phyloP scores from a whole-genome alignment of 441 rosid species.

The Euphorbia neoarborescens region DNA sequence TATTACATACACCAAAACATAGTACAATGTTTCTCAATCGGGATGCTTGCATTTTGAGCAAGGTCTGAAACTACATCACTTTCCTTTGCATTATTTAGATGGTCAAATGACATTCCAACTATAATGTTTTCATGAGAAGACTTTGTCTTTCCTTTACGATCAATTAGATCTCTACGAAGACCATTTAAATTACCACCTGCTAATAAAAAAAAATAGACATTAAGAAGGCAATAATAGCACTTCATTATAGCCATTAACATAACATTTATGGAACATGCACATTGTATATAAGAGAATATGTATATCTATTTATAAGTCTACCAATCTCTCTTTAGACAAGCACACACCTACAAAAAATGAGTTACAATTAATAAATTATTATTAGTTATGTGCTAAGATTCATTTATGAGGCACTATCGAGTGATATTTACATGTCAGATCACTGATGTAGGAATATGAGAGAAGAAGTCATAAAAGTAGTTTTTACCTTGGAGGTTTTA shows the following conservation, averaged over 20 bases:
- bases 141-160: too few species aligned
- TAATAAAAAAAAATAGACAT: too few species aligned
- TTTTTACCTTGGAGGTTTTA: constrained; percentile 48
- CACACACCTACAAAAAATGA: not conserved
- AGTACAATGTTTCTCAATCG: too few species aligned
- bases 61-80: too few species aligned
- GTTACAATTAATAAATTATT: not conserved
- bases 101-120: too few species aligned
- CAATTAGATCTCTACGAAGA: too few species aligned
- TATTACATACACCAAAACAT: too few species aligned
- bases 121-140: too few species aligned
- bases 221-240: too few species aligned
- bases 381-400: not conserved
- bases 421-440: not conserved
- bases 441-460: not conserved
- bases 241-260: constrained; percentile 1
- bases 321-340: not conserved
- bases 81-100: too few species aligned
- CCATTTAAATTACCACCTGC: too few species aligned
- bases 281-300: not conserved
- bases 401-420: not conserved
- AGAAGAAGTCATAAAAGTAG: not conserved
- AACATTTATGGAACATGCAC: not conserved
- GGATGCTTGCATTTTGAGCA: too few species aligned
- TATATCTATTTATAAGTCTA: not conserved